phyloP scores from a whole-genome alignment of 257 asterid species.

The Mentha longifolia region DNA sequence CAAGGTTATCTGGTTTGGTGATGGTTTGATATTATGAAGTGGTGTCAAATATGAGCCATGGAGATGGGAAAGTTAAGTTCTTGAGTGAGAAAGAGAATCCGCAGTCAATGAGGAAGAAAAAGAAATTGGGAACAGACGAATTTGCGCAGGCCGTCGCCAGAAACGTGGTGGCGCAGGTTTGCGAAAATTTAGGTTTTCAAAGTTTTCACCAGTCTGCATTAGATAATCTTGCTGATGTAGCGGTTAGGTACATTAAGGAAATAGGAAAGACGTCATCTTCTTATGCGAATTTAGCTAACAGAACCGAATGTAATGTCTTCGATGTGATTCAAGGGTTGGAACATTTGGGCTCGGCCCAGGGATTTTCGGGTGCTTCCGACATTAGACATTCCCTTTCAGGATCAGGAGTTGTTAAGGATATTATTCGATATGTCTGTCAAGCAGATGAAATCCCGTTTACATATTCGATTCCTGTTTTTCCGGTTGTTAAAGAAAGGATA shows the following conservation, averaged over 20 bases:
- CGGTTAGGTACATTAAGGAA: conserved; percentile 63
- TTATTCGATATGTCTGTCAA: conserved; percentile 49
- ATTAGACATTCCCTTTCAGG: conserved; percentile 51
- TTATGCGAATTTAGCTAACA: conserved; percentile 61
- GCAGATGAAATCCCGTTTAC: conserved; percentile 76
- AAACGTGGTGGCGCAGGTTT: conserved; percentile 54
- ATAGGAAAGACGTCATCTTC: conserved; percentile 56
- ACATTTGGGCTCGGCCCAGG: conserved; percentile 60
- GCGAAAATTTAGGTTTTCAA: conserved; percentile 76
- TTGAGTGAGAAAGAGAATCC: conserved; percentile 42
- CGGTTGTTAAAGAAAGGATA: conserved; percentile 55
- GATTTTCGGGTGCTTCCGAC: conserved; percentile 55
- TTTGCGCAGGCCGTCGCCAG: conserved; percentile 54
- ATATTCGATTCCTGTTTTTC: conserved; percentile 61
- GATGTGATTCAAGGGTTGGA: conserved; percentile 78
- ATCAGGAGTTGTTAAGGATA: conserved; percentile 66
- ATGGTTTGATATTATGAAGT: conserved; percentile 50
- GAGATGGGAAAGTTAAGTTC: conserved; percentile 59
- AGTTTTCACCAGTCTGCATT: conserved; percentile 72
- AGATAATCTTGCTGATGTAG: conserved; percentile 70
- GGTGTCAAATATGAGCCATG: conserved; percentile 79
- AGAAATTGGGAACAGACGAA: conserved; percentile 53
- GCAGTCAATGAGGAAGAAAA: conserved; percentile 43
- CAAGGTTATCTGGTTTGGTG: conserved; percentile 28
- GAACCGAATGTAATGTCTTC: conserved; percentile 67